Evolutionary conservation across 1,284 basidiomycete genomes (phyloP).

Genomic region (Cryptococcus sp.): DNA sequence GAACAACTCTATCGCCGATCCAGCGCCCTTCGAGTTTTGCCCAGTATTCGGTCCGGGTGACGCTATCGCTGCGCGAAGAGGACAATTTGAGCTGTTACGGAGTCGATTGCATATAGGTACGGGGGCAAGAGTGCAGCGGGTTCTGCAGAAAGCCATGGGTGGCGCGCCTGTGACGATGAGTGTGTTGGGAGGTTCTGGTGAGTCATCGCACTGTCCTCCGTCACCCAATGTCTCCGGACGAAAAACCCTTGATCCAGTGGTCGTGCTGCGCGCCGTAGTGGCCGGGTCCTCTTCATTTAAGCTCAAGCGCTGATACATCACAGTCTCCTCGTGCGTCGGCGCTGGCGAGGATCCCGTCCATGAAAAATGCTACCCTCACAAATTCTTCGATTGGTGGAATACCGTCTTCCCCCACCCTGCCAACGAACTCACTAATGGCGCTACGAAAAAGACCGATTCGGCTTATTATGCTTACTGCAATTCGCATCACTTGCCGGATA

Average conservation of each 20-base stretch:
- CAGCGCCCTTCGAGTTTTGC: slow-evolving; percentile 85
- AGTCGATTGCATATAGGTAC: slow-evolving; percentile 78
- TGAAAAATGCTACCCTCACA: slow-evolving; percentile 79
- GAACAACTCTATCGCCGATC: slow-evolving; percentile 56
- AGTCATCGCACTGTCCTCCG: slow-evolving; percentile 46
- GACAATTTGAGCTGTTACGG: slow-evolving; percentile 71
- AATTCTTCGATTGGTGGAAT: slow-evolving; percentile 95
- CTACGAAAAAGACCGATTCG: slow-evolving; percentile 81
- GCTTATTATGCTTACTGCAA: slow-evolving; percentile 92
- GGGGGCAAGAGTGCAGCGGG: slow-evolving; percentile 76
- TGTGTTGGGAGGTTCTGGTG: slow-evolving; percentile 83
- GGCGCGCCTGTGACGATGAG: slow-evolving; percentile 88
- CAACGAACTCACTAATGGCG: slow-evolving; percentile 92
- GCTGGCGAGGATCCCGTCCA: slow-evolving; percentile 88
- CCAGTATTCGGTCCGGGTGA: slow-evolving; percentile 82
- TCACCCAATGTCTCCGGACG: not conserved
- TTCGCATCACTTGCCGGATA: slow-evolving; percentile 84
- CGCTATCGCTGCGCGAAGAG: slow-evolving; percentile 73
- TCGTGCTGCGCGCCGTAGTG: not conserved
- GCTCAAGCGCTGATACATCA: not conserved
- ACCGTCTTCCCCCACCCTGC: slow-evolving; percentile 89
- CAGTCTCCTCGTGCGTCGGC: slow-evolving; percentile 89
- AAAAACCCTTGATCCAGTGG: not conserved
- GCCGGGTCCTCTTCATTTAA: too few species aligned
- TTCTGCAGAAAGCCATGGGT: slow-evolving; percentile 78